Percentiles rank a stretch among this genome's conserved stretches.
Evolutionary conservation across 345 rosid genomes (phyloP).

Genomic region (Laguncularia racemosa): DNA sequence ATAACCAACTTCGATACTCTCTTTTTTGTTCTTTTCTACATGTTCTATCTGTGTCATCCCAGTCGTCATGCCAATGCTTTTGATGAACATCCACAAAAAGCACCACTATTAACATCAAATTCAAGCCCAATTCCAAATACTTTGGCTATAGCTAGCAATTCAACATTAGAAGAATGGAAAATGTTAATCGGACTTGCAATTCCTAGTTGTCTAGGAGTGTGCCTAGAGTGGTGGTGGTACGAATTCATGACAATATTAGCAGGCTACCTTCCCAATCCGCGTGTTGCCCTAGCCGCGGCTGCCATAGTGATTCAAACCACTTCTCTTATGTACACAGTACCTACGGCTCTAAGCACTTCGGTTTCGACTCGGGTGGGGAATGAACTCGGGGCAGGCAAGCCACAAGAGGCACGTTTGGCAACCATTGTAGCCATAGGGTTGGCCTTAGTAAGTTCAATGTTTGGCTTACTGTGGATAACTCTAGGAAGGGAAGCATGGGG

Average conservation of each 20-base stretch:
- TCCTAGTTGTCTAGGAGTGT: constrained; percentile 79
- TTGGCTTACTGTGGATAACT: constrained; percentile 58
- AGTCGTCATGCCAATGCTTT: constrained; percentile 4
- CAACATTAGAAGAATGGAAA: constrained; percentile 41
- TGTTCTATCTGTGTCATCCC: constrained; percentile 18
- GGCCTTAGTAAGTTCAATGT: constrained; percentile 36
- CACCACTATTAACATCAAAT: neutral
- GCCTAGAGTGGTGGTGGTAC: constrained; percentile 99
- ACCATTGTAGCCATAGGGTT: constrained; percentile 48
- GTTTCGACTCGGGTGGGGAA: constrained; percentile 82
- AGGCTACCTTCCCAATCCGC: constrained; percentile 56
- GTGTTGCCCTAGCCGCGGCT: constrained; percentile 52
- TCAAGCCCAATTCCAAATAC: neutral
- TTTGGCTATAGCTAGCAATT: neutral
- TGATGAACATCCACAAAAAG: neutral
- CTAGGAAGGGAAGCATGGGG: constrained; percentile 68
- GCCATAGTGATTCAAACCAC: constrained; percentile 87
- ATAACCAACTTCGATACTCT: constrained; percentile 58
- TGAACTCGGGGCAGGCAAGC: constrained; percentile 78
- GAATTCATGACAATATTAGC: constrained; percentile 88
- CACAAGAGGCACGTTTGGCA: constrained; percentile 50
- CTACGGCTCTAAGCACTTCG: constrained; percentile 58
- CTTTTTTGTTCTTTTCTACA: constrained; percentile 44
- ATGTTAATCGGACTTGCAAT: constrained; percentile 49
- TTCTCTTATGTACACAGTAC: constrained; percentile 75